Evolutionary conservation across 2,329 filamentous ascomycete genomes (phyloP).

Genomic region (Ascosphaera aggregata): DNA sequence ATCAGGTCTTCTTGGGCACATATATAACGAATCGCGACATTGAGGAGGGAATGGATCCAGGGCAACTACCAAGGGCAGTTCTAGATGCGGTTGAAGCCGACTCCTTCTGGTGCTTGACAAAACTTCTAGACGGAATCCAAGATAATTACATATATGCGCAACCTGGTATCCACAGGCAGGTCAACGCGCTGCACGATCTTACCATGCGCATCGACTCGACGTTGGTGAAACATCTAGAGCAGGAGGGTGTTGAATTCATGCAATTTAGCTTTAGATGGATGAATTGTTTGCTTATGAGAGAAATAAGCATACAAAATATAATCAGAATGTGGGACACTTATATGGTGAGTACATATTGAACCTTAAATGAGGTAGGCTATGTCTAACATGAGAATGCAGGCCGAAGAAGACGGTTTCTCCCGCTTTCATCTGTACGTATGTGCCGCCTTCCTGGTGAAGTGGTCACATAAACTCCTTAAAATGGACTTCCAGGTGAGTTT

Average conservation of each 20-base stretch:
- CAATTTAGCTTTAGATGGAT: conserved; percentile 99
- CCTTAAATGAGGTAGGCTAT: neutral
- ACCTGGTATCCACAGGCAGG: conserved; percentile 87
- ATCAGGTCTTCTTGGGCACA: conserved; percentile 84
- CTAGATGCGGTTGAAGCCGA: conserved; percentile 94
- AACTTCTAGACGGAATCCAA: conserved; percentile 93
- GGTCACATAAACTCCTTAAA: conserved; percentile 81
- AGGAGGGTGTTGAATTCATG: conserved; percentile 89
- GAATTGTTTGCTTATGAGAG: conserved; percentile 96
- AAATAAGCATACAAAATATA: conserved; percentile 88
- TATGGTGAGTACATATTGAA: conserved; percentile 37
- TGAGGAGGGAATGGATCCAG: conserved; percentile 88
- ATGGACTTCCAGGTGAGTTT: conserved; percentile 62
- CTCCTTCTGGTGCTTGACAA: conserved; percentile 95
- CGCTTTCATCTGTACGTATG: conserved; percentile 98
- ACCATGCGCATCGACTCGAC: conserved; percentile 70
- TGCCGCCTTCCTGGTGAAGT: conserved; percentile 92
- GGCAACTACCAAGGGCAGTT: conserved; percentile 72
- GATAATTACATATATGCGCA: conserved; percentile 98
- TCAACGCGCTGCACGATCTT: conserved; percentile 67
- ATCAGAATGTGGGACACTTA: conserved; percentile 99
- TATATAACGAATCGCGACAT: conserved; percentile 92
- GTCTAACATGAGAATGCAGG: conserved; percentile 27
- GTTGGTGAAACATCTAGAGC: conserved; percentile 71
- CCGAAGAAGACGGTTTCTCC: conserved; percentile 95